phyloP scores from a whole-genome alignment of 148 eudicot species.

The Chenopodium berlandieri region DNA sequence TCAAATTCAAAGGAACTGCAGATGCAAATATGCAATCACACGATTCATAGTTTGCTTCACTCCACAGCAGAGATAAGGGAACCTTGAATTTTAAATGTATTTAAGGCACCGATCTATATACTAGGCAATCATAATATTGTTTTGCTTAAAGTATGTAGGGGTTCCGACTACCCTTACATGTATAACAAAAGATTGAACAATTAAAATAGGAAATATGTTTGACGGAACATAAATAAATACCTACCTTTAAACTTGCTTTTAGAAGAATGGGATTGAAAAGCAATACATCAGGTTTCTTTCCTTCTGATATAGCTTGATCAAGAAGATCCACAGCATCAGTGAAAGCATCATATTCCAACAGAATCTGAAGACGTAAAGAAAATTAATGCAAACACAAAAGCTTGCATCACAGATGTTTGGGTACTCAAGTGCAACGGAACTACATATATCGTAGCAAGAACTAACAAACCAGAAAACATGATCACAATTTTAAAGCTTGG shows the following conservation, averaged over 20 bases:
- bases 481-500: not conserved
- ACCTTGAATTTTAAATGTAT: no score
- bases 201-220: not conserved
- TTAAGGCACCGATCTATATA: no score
- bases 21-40: no score
- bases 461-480: not conserved
- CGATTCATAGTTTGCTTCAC: not conserved
- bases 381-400: conserved; percentile 10
- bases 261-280: conserved; percentile 64
- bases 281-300: conserved; percentile 55
- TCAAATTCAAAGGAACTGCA: not conserved
- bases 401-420: not conserved
- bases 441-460: not conserved
- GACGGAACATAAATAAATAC: conserved; percentile 8
- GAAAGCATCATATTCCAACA: conserved; percentile 51
- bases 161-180: not conserved
- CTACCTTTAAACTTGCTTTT: conserved; percentile 59
- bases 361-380: conserved; percentile 41
- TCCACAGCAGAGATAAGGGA: not conserved
- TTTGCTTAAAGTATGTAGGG: not conserved
- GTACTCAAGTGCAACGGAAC: not conserved
- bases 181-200: not conserved
- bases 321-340: conserved; percentile 65
- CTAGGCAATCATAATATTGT: not conserved
- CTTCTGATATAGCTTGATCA: conserved; percentile 50